Conservation (phyloP, 768 basidiomycete species). For the Trametes villosa region DNA sequence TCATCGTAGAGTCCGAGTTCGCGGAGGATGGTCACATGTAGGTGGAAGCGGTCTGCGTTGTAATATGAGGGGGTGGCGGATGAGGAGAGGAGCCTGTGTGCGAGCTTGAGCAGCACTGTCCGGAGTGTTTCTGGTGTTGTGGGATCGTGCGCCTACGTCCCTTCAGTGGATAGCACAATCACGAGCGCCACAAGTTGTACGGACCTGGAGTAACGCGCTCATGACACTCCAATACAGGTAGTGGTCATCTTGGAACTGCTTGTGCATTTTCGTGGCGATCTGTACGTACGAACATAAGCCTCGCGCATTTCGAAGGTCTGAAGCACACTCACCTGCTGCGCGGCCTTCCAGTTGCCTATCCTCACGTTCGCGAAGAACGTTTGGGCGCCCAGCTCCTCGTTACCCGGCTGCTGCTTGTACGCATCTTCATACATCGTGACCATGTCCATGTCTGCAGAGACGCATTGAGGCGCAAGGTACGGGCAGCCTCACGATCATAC, state of each 20-base stretch:
- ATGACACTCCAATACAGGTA: constrained; percentile 86
- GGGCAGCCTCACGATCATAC: constrained; percentile 26
- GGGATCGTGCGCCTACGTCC: constrained; percentile 65
- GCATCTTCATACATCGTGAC: constrained; percentile 87
- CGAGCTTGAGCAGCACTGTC: constrained; percentile 72
- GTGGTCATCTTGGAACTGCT: constrained; percentile 80
- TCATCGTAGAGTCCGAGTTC: constrained; percentile 73
- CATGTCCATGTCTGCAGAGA: constrained; percentile 67
- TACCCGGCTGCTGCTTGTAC: constrained; percentile 76
- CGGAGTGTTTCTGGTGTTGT: constrained; percentile 66
- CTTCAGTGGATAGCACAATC: background rate
- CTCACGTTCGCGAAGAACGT: constrained; percentile 86
- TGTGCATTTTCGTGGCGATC: constrained; percentile 83
- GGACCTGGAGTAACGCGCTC: constrained; percentile 78
- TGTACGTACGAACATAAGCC: constrained; percentile 33
- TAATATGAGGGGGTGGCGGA: constrained; percentile 65
- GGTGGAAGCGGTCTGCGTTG: constrained; percentile 75
- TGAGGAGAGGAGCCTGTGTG: constrained; percentile 71
- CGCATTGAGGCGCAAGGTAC: background rate
- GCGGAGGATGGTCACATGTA: constrained; percentile 72
- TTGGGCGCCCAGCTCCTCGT: constrained; percentile 84
- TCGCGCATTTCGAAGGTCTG: too few species aligned
- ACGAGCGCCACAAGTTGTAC: background rate
- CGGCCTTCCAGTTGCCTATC: constrained; percentile 82
- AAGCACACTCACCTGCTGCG: constrained; percentile 65